Base-by-base conservation (phyloP, 179 eudicot species). In the Gypsophila paniculata region DNA sequence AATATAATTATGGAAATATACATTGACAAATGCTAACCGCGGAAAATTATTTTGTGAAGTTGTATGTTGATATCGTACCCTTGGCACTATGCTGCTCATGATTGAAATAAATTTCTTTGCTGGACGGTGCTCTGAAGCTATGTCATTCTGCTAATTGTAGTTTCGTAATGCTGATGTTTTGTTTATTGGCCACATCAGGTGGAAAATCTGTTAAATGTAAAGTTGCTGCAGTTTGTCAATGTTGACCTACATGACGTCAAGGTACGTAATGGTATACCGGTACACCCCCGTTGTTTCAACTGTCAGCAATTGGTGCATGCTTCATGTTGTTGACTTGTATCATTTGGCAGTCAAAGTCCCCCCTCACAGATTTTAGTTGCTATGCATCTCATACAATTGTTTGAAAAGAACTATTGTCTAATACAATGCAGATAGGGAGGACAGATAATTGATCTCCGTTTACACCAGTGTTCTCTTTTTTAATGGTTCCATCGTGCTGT, bases 171-270 rank as follows among this genome's bases (percentile, higher is more conserved):
- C 70, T 76, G 26, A 4, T 46, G 52, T 46, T 46, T 62, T 72
- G 10, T 77, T 57, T 66, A 60, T 72, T 81, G 78, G 72, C 44
- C 70, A 69, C 63, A 66, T 38, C 81, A 93, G 98, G 86, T 93
- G 79, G 98, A 93, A 82, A 83, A 84, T 72, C 19, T 83, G 72
- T 75, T 93, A 73, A 86, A 79, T 74, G 97, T 86, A 32, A 89
- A 84, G 79, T 75, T 93, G 72, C 70, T 85, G 54, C 91, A 89
- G 29, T 87, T 93, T 69, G 87, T 89, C 70, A 87, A 85, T 70
- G 89, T 82, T 67, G 98, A 91, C 77, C 71, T 93, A 58, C 88
- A 81, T 42, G 89, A 93, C 77, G 89, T 91, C 78, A 93, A 91
- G 98, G 98, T 93, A 87, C 78, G 70, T 71, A 54, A 78, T 75